These are phyloP conservation scores for Saturnispora ahearnii DNA, from an alignment of 805 yeast species.

Conservation along the genomic window DNA sequence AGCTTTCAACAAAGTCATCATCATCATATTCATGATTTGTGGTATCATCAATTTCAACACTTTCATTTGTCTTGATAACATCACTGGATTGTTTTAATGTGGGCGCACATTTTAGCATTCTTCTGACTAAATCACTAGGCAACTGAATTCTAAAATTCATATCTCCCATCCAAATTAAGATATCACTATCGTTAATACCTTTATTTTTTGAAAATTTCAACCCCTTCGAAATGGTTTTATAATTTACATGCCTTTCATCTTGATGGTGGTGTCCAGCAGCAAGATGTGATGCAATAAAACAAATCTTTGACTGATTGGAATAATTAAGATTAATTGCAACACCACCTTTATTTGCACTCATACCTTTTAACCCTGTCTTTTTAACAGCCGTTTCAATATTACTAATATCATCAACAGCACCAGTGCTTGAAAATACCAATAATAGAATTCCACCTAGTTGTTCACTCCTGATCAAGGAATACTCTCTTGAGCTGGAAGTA, in stretches of 20 bases:
- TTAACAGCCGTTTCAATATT: conserved; percentile 65
- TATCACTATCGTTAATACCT: conserved; percentile 67
- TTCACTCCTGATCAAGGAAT: conserved; percentile 52
- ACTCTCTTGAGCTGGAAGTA: conserved; percentile 28
- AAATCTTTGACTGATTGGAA: conserved; percentile 51
- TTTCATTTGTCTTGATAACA: neutral
- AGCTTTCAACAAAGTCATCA: neutral
- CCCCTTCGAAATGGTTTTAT: conserved; percentile 66
- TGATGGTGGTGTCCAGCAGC: conserved; percentile 86
- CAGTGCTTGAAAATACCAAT: conserved; percentile 55
- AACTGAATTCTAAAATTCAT: conserved; percentile 76
- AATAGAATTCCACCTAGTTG: conserved; percentile 81
- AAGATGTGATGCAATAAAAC: conserved; percentile 78
- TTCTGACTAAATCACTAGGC: conserved; percentile 61
- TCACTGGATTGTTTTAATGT: neutral
- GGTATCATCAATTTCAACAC: neutral
- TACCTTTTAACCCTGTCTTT: conserved; percentile 92
- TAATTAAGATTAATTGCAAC: conserved; percentile 47
- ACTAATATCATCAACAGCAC: conserved; percentile 42
- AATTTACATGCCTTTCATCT: conserved; percentile 80
- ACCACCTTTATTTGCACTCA: conserved; percentile 58
- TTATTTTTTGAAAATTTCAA: conserved; percentile 52
- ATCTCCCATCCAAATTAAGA: conserved; percentile 87
- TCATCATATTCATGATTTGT: neutral
- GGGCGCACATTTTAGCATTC: conserved; percentile 15